Percentiles rank a stretch among this genome's conserved stretches.
phyloP scores from a whole-genome alignment of 805 yeast genomes.

The Hanseniaspora hatyaiensis region DNA sequence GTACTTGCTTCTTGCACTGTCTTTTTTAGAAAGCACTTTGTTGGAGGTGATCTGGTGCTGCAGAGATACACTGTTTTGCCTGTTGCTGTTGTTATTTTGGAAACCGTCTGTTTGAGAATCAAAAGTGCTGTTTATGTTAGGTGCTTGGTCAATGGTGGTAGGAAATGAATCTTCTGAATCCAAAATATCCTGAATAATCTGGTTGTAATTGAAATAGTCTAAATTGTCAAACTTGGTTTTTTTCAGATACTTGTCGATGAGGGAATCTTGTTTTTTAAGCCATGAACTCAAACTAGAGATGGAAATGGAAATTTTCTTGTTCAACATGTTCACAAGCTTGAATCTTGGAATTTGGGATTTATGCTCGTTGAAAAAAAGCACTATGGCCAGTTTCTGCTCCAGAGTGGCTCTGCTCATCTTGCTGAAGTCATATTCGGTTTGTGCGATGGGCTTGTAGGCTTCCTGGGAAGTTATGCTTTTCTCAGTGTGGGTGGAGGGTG shows the following conservation, averaged over 20 bases:
- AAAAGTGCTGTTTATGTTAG: too few relatives aligned
- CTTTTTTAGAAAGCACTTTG: constrained; percentile 11
- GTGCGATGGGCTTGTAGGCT: too few relatives aligned
- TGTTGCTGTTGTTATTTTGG: too few relatives aligned
- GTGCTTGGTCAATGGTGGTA: too few relatives aligned
- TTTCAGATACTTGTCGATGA: constrained; percentile 36
- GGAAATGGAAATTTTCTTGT: constrained; percentile 41
- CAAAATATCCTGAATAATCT: constrained; percentile 11
- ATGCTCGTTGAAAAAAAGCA: constrained; percentile 37
- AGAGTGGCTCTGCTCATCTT: constrained; percentile 41
- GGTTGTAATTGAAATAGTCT: constrained; percentile 12
- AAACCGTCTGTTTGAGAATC: too few relatives aligned
- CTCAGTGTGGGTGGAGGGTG: too few relatives aligned
- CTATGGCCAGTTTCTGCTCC: constrained; percentile 46
- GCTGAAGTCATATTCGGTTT: background rate
- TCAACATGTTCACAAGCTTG: constrained; percentile 45
- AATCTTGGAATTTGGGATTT: constrained; percentile 41
- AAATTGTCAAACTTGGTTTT: constrained; percentile 22
- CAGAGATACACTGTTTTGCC: constrained; percentile 15
- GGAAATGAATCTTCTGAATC: background rate
- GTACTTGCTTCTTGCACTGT: constrained; percentile 34
- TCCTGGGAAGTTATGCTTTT: too few relatives aligned
- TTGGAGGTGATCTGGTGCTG: background rate
- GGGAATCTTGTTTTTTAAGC: constrained; percentile 43
- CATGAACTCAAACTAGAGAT: constrained; percentile 52